These are phyloP conservation scores for Sophora flavescens DNA, from an alignment of 306 rosid species.

Conservation along the genomic window DNA sequence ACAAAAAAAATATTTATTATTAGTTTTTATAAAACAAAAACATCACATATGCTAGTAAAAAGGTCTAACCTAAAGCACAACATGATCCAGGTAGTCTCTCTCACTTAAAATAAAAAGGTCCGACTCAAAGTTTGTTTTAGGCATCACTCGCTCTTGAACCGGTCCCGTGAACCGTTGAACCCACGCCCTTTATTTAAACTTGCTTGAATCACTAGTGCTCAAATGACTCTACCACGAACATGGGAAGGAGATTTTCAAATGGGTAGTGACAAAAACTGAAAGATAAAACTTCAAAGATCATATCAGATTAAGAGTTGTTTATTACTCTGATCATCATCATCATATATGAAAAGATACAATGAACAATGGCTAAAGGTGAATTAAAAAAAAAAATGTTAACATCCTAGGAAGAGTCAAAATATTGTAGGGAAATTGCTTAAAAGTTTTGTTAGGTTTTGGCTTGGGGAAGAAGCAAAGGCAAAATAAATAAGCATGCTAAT, in stretches of 20 bases:
- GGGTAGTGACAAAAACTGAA: background rate
- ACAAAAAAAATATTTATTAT: too few relatives aligned
- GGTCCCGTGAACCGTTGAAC: too few relatives aligned
- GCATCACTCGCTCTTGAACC: too few relatives aligned
- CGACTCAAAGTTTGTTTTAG: too few relatives aligned
- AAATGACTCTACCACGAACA: background rate
- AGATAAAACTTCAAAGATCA: background rate
- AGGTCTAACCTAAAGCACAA: too few relatives aligned
- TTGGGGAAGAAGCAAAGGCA: constrained; percentile 66
- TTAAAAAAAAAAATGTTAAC: background rate
- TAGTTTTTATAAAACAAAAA: too few relatives aligned
- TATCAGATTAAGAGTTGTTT: background rate
- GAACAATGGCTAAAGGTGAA: background rate
- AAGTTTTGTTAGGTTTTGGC: constrained; percentile 52
- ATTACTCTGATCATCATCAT: constrained; percentile 2
- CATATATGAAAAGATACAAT: background rate
- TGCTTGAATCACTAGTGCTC: background rate
- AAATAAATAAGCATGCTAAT: background rate
- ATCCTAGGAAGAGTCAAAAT: background rate
- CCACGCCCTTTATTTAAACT: background rate
- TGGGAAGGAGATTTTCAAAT: background rate
- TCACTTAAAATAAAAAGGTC: too few relatives aligned
- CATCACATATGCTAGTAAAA: too few relatives aligned
- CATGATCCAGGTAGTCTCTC: too few relatives aligned
- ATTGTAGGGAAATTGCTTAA: constrained; percentile 23